Evolutionary conservation across 805 yeast genomes (phyloP), one percentile per base, ranked within the genome.

Genomic region (Myxozyma kluyveri): DNA sequence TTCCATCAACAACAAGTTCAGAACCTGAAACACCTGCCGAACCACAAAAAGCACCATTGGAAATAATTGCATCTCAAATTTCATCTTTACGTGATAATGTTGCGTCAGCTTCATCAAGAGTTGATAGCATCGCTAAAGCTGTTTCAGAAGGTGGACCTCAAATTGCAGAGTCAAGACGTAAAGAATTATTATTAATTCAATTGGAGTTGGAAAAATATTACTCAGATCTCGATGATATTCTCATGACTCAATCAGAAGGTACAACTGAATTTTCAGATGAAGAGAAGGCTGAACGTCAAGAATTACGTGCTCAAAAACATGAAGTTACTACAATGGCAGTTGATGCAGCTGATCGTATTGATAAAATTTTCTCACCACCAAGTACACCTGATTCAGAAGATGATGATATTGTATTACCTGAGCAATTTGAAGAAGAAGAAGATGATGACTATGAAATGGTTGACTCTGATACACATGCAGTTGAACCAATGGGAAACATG

Each of bases 261-360:
- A 49, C 21, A 23, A 57, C 52, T 17, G 42, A 36, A 17, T 19
- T 19, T 4, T 52, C 49, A 4, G 60, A 52, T 7, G 57, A 44
- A n/a, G 19, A 33, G 10, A 29, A 44, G 33, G 47, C 40, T 9
- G 32, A 42, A 12, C 49, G 54, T 1, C 55, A 53, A 17, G 48
- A 56, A 27, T 46, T 61, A 10, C 48, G 64, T 22, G 23, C 48
- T n/a, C 31, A 47, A 36, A 61, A 61, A 52, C 64, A 61, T 39
- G 50, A 46, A 21, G 58, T 53, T n/a, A 61, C 64, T 5, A 51
- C 63, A 6, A 33, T 50, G 38, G 64, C 64, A n/a, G 64, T 61
- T n/a, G 61, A 61, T 45, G 61, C 61, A 14, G 64, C 64, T 9
- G 63, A 61, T n/a, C 38, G 47, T 37, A 55, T 61, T 22, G 64